Percentiles rank a stretch among this genome's conserved stretches.
These are phyloP conservation scores for Leptographium galeiforme DNA, from an alignment of 2,329 filamentous ascomycete genomes.

Conservation along the genomic window DNA sequence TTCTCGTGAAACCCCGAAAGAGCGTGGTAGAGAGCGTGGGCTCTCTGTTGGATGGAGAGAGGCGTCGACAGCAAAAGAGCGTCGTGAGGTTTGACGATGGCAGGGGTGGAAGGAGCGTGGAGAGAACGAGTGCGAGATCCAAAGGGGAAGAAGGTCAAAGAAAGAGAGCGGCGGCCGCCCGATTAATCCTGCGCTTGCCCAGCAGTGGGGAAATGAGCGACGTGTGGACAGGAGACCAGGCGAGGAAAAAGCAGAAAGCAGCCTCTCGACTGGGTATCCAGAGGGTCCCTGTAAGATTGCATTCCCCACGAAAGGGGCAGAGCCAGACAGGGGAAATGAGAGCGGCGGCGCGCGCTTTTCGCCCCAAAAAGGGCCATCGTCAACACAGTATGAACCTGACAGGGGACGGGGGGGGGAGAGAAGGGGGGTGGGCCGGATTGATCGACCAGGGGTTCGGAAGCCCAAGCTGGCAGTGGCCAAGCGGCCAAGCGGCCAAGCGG, in stretches of 20 bases:
- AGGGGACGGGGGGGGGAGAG: neutral
- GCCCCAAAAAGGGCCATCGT: neutral
- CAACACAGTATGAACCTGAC: neutral
- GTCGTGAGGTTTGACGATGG: slow-evolving; percentile 9
- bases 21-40: slow-evolving; percentile 40
- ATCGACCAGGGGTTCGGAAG: neutral
- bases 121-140: slow-evolving; percentile 9
- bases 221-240: neutral
- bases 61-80: slow-evolving; percentile 4
- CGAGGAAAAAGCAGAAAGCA: neutral
- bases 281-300: slow-evolving; percentile 3
- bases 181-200: neutral
- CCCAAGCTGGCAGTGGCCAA: too few species aligned
- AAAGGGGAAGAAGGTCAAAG: slow-evolving; percentile 9
- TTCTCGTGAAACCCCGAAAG: slow-evolving; percentile 26
- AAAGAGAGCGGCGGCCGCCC: neutral
- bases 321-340: slow-evolving; percentile 6
- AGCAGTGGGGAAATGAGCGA: neutral
- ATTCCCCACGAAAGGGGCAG: slow-evolving; percentile 5
- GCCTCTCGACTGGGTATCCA: neutral
- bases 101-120: neutral
- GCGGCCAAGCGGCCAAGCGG: too few species aligned
- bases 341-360: slow-evolving; percentile 1
- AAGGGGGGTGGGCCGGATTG: neutral
- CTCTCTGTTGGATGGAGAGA: slow-evolving; percentile 39